These are phyloP conservation scores for Diaporthe citri DNA, from an alignment of 2,329 filamentous ascomycete species.

Conservation along the genomic window DNA sequence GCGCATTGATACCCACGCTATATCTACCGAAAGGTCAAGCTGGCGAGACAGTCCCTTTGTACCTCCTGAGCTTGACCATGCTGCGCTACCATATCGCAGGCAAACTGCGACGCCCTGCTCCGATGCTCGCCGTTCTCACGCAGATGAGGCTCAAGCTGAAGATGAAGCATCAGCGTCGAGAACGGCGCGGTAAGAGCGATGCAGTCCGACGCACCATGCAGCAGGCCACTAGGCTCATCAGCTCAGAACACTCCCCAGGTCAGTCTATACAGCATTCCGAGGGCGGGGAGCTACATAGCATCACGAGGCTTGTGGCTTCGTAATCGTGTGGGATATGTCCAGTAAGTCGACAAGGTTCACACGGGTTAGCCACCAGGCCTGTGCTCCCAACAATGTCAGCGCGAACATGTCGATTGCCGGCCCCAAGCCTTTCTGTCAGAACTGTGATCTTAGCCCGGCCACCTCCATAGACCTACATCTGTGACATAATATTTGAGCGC, in stretches of 20 bases:
- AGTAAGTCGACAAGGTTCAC: neutral
- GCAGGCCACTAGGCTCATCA: neutral
- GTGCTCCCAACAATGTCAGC: neutral
- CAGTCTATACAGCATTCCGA: neutral
- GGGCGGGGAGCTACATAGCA: no score
- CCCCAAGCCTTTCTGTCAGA: neutral
- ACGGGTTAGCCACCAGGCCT: neutral
- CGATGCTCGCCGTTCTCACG: accelerated
- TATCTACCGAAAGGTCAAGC: neutral
- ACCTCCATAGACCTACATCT: neutral
- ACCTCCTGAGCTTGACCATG: neutral
- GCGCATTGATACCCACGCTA: neutral
- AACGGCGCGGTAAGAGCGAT: neutral
- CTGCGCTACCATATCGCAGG: neutral
- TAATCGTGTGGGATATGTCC: neutral
- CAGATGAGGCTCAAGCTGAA: neutral
- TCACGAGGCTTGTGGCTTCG: neutral
- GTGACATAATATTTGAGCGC: neutral
- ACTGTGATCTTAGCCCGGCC: conserved; percentile 16
- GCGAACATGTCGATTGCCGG: neutral
- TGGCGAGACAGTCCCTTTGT: neutral
- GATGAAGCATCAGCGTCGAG: neutral
- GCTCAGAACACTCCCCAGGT: no score
- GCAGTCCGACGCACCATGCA: neutral
- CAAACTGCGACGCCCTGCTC: no score